These are phyloP conservation scores for Sanguinoderma infundibulare DNA, from an alignment of 1,284 basidiomycete genomes.

Conservation along the genomic window DNA sequence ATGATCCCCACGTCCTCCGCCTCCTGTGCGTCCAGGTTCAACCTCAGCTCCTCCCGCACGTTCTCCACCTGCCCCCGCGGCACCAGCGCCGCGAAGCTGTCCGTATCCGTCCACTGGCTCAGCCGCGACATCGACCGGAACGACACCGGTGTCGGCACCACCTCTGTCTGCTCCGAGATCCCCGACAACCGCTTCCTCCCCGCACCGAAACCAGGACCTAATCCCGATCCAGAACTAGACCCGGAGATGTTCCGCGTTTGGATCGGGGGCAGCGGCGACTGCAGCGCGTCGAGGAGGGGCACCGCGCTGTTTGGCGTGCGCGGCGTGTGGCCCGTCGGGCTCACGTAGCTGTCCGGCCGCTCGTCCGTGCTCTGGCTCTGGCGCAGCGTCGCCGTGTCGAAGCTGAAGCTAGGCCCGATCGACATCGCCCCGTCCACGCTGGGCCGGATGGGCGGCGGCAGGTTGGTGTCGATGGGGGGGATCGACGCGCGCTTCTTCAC, in stretches of 20 bases:
- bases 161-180: slow-evolving; percentile 9
- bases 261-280: background rate
- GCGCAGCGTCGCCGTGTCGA: background rate
- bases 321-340: background rate
- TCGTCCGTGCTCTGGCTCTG: slow-evolving; percentile 2
- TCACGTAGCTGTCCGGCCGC: background rate
- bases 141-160: slow-evolving; percentile 9
- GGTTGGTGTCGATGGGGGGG: slow-evolving; percentile 16
- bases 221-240: background rate
- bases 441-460: background rate
- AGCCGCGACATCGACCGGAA: slow-evolving; percentile 24
- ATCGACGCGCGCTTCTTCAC: slow-evolving; percentile 12
- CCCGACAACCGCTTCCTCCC: slow-evolving; percentile 12
- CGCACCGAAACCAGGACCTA: too few relatives aligned
- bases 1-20: slow-evolving; percentile 64
- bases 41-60: slow-evolving; percentile 37
- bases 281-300: slow-evolving; percentile 18
- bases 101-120: slow-evolving; percentile 34
- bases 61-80: slow-evolving; percentile 29
- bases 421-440: slow-evolving; percentile 1
- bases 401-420: background rate
- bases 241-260: slow-evolving; percentile 16
- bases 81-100: slow-evolving; percentile 34
- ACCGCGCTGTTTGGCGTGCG: slow-evolving; percentile 29
- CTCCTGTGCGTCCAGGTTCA: slow-evolving; percentile 71